These are phyloP conservation scores for Yarrowia hollandica DNA, from an alignment of 805 yeast species.

Conservation along the genomic window DNA sequence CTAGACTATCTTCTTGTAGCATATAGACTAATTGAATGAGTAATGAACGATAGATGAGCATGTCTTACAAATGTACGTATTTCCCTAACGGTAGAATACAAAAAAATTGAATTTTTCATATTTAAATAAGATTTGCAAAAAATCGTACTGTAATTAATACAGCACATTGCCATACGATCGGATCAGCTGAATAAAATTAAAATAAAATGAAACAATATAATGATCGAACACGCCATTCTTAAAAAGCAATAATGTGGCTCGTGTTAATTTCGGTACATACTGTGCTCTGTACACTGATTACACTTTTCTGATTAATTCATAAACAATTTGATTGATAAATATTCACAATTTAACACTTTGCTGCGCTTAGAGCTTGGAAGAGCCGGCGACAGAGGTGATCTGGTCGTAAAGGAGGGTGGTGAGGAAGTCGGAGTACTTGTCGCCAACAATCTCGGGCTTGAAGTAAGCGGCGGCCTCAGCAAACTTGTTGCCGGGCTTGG, in stretches of 20 bases:
- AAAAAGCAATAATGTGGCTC: constrained; percentile 1
- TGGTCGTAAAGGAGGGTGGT: constrained; percentile 57
- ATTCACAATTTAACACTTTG: constrained; percentile 18
- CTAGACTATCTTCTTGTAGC: constrained; percentile 20
- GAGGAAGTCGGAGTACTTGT: constrained; percentile 63
- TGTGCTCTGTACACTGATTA: too few relatives aligned
- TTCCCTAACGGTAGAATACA: too few relatives aligned
- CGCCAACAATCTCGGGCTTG: constrained; percentile 64
- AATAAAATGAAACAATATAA: too few relatives aligned
- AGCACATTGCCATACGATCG: too few relatives aligned
- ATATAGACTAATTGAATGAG: constrained; percentile 22
- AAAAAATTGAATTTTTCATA: too few relatives aligned
- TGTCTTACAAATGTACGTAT: too few relatives aligned
- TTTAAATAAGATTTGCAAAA: too few relatives aligned
- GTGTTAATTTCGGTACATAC: too few relatives aligned
- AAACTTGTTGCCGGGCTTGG: constrained; percentile 52
- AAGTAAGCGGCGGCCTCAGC: constrained; percentile 58
- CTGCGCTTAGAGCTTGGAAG: constrained; percentile 28
- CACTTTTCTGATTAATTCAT: not conserved
- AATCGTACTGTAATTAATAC: too few relatives aligned
- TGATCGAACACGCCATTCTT: not conserved
- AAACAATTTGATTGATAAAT: constrained; percentile 23
- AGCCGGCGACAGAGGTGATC: constrained; percentile 22
- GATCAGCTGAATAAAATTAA: too few relatives aligned
- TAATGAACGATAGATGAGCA: too few relatives aligned